Percentiles rank a stretch among this genome's conserved stretches.
Conservation (phyloP, 2,329 filamentous ascomycete species). For the Apiospora aurea region DNA sequence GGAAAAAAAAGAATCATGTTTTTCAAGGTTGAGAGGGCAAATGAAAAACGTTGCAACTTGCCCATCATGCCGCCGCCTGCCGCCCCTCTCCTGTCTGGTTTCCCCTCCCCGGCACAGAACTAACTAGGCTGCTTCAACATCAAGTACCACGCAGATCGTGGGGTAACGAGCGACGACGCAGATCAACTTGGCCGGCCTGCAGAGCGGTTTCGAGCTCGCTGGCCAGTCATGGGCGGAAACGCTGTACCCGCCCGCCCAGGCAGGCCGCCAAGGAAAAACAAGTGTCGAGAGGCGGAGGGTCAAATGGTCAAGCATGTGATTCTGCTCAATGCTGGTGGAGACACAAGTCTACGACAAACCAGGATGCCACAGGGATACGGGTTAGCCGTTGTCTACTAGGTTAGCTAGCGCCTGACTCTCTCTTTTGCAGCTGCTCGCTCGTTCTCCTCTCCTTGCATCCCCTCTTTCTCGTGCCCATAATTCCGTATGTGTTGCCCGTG, state of each 20-base stretch:
- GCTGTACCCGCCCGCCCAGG: background rate
- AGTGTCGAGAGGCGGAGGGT: background rate
- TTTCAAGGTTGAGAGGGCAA: background rate
- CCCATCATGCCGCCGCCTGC: background rate
- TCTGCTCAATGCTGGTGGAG: background rate
- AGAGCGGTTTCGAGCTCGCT: background rate
- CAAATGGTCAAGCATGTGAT: constrained; percentile 10
- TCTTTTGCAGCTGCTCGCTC: background rate
- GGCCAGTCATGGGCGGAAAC: constrained; percentile 5
- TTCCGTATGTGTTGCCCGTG: background rate
- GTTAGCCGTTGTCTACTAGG: background rate
- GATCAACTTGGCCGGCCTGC: constrained; percentile 11
- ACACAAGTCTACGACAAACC: background rate
- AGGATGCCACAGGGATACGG: background rate
- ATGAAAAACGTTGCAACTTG: background rate
- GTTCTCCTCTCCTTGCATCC: constrained; percentile 1
- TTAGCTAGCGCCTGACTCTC: background rate
- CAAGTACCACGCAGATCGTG: constrained; percentile 8
- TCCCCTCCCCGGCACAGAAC: background rate
- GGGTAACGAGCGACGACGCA: constrained; percentile 13
- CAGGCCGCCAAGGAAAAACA: background rate
- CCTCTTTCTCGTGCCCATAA: background rate
- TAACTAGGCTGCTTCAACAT: background rate
- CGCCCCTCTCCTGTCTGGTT: background rate
- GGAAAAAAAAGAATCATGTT: background rate